phyloP scores from a whole-genome alignment of 2,329 filamentous ascomycete genomes.

The Nemania abortiva region DNA sequence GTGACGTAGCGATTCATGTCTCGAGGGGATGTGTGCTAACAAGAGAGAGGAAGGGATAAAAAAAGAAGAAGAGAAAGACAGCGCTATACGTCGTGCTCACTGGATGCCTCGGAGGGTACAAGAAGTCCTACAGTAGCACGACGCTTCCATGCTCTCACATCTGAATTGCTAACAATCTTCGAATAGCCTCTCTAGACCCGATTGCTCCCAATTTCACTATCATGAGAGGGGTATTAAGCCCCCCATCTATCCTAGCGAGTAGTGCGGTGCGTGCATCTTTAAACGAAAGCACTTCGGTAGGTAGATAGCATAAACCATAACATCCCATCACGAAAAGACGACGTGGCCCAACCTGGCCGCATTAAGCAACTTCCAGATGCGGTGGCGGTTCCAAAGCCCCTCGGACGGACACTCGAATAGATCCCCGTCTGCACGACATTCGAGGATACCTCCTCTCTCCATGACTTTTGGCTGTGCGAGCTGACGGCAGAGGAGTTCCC shows the following conservation, averaged over 20 bases:
- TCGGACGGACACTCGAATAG: too few species aligned
- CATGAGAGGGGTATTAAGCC: not conserved
- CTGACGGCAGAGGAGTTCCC: conserved; percentile 44
- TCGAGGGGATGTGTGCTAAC: not conserved
- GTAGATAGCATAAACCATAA: not conserved
- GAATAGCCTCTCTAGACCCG: not conserved
- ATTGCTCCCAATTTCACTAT: not conserved
- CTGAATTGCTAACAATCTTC: not conserved
- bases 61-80: not conserved
- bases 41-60: not conserved
- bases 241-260: not conserved
- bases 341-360: conserved; percentile 36
- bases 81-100: not conserved
- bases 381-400: conserved; percentile 41
- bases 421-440: too few species aligned
- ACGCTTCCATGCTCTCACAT: not conserved
- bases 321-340: not conserved
- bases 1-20: not conserved
- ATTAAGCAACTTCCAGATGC: conserved; percentile 45
- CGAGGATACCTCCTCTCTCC: conserved; percentile 22
- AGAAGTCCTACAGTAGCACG: too few species aligned
- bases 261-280: not conserved
- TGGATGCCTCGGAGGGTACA: not conserved
- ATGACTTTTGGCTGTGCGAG: conserved; percentile 38
- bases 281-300: not conserved